Evolutionary conservation across 176 grass and related monocot genomes (phyloP).

Genomic region (Raddia distichophylla): DNA sequence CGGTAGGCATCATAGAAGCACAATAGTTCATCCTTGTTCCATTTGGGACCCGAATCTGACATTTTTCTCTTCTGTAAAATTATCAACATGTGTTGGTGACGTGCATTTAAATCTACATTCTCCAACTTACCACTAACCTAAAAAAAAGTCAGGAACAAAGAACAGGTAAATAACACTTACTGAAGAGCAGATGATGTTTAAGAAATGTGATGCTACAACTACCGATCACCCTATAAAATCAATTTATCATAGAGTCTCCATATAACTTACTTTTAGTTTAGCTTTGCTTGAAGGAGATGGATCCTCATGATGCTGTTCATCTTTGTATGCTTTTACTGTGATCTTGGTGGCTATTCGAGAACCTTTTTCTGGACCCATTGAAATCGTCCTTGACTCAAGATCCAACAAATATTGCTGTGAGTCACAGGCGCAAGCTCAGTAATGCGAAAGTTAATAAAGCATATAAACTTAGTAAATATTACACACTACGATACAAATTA

Average conservation of each 20-base stretch:
- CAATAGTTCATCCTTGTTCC: conserved; percentile 60
- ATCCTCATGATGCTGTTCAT: conserved; percentile 43
- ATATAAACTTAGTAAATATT: not conserved
- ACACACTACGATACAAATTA: not conserved
- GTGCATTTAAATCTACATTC: too few species aligned
- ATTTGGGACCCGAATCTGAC: conserved; percentile 50
- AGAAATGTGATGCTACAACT: conserved; percentile 26
- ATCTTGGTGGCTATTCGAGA: conserved; percentile 47
- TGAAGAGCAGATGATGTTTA: not conserved
- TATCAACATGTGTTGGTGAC: too few species aligned
- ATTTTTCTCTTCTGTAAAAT: conserved; percentile 53
- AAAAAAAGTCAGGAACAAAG: not conserved
- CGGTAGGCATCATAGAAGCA: conserved; percentile 63
- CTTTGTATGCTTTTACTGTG: conserved; percentile 40
- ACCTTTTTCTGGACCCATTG: conserved; percentile 56
- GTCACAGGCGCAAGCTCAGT: conserved; percentile 26
- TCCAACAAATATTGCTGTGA: conserved; percentile 38
- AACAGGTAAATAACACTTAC: not conserved
- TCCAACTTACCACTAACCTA: too few species aligned
- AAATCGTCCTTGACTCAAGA: conserved; percentile 25
- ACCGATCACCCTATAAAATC: conserved; percentile 17
- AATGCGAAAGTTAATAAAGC: conserved; percentile 18
- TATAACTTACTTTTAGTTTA: conserved; percentile 57
- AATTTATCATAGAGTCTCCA: conserved; percentile 4
- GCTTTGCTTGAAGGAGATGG: conserved; percentile 51